A percentile compares a stretch with the other conserved stretches of the same genome.
Evolutionary conservation across 768 basidiomycete species (phyloP).

Genomic region (Hortiboletus flavorubellus): DNA sequence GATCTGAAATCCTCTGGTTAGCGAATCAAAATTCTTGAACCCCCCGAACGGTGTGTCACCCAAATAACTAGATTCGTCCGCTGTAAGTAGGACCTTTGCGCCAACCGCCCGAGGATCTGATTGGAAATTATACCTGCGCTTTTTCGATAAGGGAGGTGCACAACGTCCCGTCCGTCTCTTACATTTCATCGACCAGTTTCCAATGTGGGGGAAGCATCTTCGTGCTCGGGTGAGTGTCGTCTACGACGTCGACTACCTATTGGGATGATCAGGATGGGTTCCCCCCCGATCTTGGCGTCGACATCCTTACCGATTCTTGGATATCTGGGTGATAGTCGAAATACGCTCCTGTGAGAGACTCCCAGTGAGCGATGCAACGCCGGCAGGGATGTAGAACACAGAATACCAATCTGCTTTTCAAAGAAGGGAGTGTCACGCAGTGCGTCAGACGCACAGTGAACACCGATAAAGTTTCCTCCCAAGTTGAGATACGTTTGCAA

Average conservation of each 20-base stretch:
- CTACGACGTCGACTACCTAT: constrained; percentile 58
- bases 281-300: neutral
- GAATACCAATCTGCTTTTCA: constrained; percentile 51
- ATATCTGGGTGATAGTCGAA: constrained; percentile 71
- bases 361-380: neutral
- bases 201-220: constrained; percentile 49
- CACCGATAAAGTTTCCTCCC: constrained; percentile 69
- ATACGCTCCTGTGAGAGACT: constrained; percentile 43
- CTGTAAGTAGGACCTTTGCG: constrained; percentile 59
- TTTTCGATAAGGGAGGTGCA: constrained; percentile 11
- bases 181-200: constrained; percentile 62
- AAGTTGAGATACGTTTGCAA: constrained; percentile 61
- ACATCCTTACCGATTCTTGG: constrained; percentile 54
- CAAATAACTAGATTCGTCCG: constrained; percentile 60
- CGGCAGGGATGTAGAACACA: neutral
- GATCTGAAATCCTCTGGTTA: constrained; percentile 16
- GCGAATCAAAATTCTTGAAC: neutral
- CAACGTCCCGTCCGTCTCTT: constrained; percentile 15
- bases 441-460: constrained; percentile 65
- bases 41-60: constrained; percentile 39
- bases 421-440: constrained; percentile 58
- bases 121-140: constrained; percentile 62
- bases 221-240: constrained; percentile 59
- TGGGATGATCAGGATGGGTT: neutral
- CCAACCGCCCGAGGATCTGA: constrained; percentile 66